Percentiles rank a stretch among this genome's conserved stretches.
Conservation (phyloP, 176 grass and related monocot genomes). For the Carex cristatella region DNA sequence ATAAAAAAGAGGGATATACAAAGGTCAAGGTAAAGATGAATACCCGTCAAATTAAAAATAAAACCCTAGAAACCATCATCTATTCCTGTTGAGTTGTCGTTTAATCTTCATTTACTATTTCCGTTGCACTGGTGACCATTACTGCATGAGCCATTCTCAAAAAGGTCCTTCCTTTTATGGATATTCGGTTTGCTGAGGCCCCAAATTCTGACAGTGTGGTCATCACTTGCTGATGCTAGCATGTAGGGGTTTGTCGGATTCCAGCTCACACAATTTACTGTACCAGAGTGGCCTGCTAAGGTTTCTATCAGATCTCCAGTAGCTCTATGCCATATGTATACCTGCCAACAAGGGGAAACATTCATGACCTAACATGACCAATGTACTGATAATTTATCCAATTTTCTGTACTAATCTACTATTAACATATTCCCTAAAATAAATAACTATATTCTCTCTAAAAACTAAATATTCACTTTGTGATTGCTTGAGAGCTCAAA, state of each 20-base stretch:
- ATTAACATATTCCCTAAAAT: neutral
- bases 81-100: constrained; percentile 27
- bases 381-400: neutral
- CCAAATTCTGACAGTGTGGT: constrained; percentile 80
- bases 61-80: constrained; percentile 18
- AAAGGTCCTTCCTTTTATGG: constrained; percentile 49
- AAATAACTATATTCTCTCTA: neutral
- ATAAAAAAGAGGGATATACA: constrained; percentile 49
- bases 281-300: constrained; percentile 65
- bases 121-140: constrained; percentile 80
- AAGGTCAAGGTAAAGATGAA: constrained; percentile 27
- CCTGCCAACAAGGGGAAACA: constrained; percentile 31
- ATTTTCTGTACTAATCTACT: neutral
- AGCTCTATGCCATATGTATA: constrained; percentile 87
- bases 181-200: constrained; percentile 42
- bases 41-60: neutral
- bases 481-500: neutral
- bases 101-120: constrained; percentile 38
- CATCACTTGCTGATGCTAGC: constrained; percentile 80
- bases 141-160: constrained; percentile 39
- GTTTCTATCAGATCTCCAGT: constrained; percentile 63
- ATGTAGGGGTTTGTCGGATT: constrained; percentile 79
- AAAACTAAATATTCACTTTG: neutral
- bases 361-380: neutral
- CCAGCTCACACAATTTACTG: constrained; percentile 91